Conservation (phyloP, 176 grass and related monocot genomes). For the Stipa capillata region DNA sequence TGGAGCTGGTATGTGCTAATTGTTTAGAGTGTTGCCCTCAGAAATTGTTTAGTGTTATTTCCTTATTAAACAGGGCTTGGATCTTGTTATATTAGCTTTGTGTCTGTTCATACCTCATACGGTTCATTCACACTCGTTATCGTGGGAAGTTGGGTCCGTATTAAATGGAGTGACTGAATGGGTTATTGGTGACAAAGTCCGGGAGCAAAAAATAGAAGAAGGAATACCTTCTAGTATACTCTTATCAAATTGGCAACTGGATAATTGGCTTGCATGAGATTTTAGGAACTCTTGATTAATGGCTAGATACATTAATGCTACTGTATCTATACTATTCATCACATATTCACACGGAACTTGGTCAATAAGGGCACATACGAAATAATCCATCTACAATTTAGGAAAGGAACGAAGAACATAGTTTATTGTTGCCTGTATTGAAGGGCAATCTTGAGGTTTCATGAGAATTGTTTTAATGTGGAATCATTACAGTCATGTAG, state of each 20-base stretch:
- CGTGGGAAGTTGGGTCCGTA: not conserved
- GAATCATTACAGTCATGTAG: not conserved
- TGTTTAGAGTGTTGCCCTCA: too few relatives aligned
- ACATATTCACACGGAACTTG: not conserved
- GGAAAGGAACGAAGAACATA: not conserved
- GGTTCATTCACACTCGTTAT: not conserved
- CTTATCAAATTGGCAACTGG: not conserved
- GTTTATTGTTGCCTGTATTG: not conserved
- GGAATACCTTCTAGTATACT: not conserved
- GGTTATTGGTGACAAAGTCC: not conserved
- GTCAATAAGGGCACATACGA: not conserved
- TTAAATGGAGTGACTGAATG: not conserved
- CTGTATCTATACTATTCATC: not conserved
- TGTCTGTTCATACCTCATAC: conserved; percentile 7
- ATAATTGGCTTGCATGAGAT: not conserved
- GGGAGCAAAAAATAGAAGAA: not conserved
- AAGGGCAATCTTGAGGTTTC: not conserved
- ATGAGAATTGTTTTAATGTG: conserved; percentile 6
- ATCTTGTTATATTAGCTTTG: not conserved
- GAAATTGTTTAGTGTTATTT: not conserved
- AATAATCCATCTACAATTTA: conserved; percentile 10
- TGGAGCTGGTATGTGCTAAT: conserved; percentile 47
- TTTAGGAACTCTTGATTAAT: conserved; percentile 1
- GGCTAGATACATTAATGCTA: conserved; percentile 15
- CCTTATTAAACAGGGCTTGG: not conserved